A percentile compares a stretch with the other conserved stretches of the same genome.
Evolutionary conservation across 805 yeast species (phyloP).

Genomic region (Candida taoyuanica): DNA sequence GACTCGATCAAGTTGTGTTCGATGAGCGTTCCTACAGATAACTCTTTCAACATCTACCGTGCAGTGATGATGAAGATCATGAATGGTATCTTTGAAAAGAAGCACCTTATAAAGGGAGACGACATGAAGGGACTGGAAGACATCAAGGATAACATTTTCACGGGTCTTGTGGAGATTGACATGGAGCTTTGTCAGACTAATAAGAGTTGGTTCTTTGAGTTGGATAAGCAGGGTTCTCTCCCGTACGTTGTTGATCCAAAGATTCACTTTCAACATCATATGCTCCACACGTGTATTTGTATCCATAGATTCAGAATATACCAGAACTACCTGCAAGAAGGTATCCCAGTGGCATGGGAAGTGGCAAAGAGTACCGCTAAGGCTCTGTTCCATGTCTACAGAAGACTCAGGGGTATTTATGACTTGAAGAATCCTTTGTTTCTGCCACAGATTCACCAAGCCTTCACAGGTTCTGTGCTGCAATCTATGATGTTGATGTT

Average conservation of each 20-base stretch:
- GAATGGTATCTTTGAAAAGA: constrained; percentile 25
- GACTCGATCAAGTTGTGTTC: constrained; percentile 21
- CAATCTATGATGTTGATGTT: constrained; percentile 30
- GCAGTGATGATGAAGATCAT: constrained; percentile 26
- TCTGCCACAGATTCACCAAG: constrained; percentile 30
- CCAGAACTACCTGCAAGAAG: constrained; percentile 26
- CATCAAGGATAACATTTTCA: constrained; percentile 18
- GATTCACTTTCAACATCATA: constrained; percentile 29
- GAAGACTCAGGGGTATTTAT: constrained; percentile 22
- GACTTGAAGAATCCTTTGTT: constrained; percentile 26
- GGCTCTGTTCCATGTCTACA: constrained; percentile 27
- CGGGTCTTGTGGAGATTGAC: constrained; percentile 26
- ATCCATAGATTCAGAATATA: constrained; percentile 29
- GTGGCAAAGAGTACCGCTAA: constrained; percentile 25
- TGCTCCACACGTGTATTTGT: constrained; percentile 30
- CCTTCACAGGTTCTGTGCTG: constrained; percentile 30
- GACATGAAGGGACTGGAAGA: constrained; percentile 17
- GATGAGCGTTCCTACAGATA: constrained; percentile 24
- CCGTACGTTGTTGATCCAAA: constrained; percentile 22
- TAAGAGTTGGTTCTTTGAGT: constrained; percentile 26
- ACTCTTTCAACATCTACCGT: constrained; percentile 26
- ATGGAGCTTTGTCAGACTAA: constrained; percentile 22
- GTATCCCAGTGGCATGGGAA: constrained; percentile 28
- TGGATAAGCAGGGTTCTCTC: constrained; percentile 23
- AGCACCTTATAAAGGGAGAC: constrained; percentile 18